Evolutionary conservation across 768 basidiomycete species (phyloP).

Genomic region (Mycena capillaripes): DNA sequence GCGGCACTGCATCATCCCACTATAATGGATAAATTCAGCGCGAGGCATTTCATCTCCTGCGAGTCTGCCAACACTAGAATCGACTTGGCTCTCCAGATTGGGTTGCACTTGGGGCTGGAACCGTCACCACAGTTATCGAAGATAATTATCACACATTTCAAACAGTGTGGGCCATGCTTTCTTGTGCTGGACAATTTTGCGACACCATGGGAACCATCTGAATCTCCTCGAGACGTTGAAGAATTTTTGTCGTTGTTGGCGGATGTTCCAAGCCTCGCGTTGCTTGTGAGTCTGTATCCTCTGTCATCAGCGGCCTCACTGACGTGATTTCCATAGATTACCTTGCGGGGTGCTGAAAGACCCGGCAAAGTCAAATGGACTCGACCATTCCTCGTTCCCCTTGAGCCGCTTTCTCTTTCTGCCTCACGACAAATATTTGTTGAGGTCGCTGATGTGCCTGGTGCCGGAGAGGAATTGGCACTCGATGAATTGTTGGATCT

Average conservation of each 20-base stretch:
- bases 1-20: slow-evolving; percentile 10
- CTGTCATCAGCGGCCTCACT: not conserved
- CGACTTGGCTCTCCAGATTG: slow-evolving; percentile 1
- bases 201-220: slow-evolving; percentile 26
- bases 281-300: not conserved
- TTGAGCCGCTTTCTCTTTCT: not conserved
- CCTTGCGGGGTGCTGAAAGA: not conserved
- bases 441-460: not conserved
- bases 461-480: not conserved
- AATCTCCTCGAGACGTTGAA: slow-evolving; percentile 19
- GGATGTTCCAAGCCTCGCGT: slow-evolving; percentile 12
- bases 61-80: slow-evolving; percentile 12
- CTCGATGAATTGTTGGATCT: slow-evolving; percentile 1
- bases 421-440: not conserved
- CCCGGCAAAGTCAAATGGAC: not conserved
- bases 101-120: slow-evolving; percentile 6
- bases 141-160: not conserved
- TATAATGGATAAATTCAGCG: slow-evolving; percentile 2
- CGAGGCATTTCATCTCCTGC: slow-evolving; percentile 21
- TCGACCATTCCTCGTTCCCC: not conserved
- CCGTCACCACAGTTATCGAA: not conserved
- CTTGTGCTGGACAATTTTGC: slow-evolving; percentile 27
- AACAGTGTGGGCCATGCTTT: not conserved
- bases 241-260: slow-evolving; percentile 22
- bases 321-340: not conserved